phyloP scores from a whole-genome alignment of 2,329 filamentous ascomycete genomes.

The Lachnellula suecica region DNA sequence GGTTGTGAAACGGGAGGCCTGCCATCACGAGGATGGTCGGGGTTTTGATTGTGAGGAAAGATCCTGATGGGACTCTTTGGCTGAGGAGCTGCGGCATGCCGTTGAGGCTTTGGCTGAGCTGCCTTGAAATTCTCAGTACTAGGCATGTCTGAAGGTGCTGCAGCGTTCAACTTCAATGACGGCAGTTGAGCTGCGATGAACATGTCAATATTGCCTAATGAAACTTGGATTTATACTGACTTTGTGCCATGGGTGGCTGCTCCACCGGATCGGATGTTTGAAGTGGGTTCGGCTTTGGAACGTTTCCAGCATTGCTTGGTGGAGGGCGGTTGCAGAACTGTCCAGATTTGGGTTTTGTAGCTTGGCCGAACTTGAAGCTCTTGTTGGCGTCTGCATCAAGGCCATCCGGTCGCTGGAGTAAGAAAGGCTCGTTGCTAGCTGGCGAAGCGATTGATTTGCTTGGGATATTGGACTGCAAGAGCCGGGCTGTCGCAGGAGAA shows the following conservation, averaged over 20 bases:
- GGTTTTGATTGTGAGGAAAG: not conserved
- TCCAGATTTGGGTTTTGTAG: not conserved
- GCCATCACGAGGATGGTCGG: not conserved
- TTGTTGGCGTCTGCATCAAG: not conserved
- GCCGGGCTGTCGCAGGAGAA: not conserved
- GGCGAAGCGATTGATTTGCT: not conserved
- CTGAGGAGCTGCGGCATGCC: not conserved
- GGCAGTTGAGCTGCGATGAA: too few species aligned
- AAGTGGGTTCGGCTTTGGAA: too few species aligned
- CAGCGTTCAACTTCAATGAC: too few species aligned
- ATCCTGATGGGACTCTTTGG: not conserved
- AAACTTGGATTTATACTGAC: too few species aligned
- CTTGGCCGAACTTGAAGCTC: not conserved
- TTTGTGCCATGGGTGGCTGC: too few species aligned
- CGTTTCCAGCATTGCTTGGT: too few species aligned
- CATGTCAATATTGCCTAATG: too few species aligned
- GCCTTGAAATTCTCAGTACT: too few species aligned
- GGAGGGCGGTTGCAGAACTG: too few species aligned
- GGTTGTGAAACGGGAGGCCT: not conserved
- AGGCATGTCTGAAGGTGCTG: too few species aligned
- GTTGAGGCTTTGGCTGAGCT: too few species aligned
- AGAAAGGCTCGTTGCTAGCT: not conserved
- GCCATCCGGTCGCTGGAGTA: not conserved
- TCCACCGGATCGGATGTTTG: too few species aligned
- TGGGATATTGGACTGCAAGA: not conserved